Conservation (phyloP, 2,329 filamentous ascomycete species). For the Kalaharituber pfeilii region DNA sequence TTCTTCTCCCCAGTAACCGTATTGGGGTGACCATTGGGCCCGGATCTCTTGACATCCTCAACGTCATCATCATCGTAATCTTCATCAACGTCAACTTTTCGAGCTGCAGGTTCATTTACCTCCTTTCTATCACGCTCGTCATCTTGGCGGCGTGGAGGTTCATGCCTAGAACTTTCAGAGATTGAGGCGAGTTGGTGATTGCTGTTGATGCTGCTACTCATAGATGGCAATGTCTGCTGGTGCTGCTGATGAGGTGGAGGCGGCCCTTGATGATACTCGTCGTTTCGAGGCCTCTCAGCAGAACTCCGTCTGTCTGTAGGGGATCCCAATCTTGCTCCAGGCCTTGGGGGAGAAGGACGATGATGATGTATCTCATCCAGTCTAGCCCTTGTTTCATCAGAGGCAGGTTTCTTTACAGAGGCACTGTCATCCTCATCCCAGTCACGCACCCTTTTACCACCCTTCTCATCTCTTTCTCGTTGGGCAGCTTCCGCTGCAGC, state of each 20-base stretch:
- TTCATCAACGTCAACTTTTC: constrained; percentile 94
- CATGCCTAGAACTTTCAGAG: constrained; percentile 32
- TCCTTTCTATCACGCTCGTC: constrained; percentile 40
- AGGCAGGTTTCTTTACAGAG: constrained; percentile 66
- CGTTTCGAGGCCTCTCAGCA: constrained; percentile 28
- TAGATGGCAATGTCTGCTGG: constrained; percentile 16
- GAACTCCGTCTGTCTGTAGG: constrained; percentile 47
- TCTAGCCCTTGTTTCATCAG: constrained; percentile 70
- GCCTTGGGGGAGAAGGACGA: constrained; percentile 51
- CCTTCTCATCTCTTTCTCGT: constrained; percentile 37
- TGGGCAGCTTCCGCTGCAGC: constrained; percentile 51
- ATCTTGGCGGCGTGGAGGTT: constrained; percentile 36
- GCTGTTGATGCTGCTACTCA: constrained; percentile 22
- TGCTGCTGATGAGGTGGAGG: constrained; percentile 47
- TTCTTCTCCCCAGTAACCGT: background rate
- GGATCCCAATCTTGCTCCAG: constrained; percentile 57
- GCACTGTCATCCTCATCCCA: constrained; percentile 52
- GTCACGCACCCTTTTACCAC: constrained; percentile 73
- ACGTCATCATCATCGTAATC: constrained; percentile 72
- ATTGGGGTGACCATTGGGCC: background rate
- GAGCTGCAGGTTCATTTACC: constrained; percentile 47
- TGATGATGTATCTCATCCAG: constrained; percentile 73
- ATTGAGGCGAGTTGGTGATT: constrained; percentile 30
- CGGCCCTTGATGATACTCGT: constrained; percentile 27
- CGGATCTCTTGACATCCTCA: constrained; percentile 15